phyloP scores from a whole-genome alignment of 2,329 filamentous ascomycete species.

The Fusarium sp. region DNA sequence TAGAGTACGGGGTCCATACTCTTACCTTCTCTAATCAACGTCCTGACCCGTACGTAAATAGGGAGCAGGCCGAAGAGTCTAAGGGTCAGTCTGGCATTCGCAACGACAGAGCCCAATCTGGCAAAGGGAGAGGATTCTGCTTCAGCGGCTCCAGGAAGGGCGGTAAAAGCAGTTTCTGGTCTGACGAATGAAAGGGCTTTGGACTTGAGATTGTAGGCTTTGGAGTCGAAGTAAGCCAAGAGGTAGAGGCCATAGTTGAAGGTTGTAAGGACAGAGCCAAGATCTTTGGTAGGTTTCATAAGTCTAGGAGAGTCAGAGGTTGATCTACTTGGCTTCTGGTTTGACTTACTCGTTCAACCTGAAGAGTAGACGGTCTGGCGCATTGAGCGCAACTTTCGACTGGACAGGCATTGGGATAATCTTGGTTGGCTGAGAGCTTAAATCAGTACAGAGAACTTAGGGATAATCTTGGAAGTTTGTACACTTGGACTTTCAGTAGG shows the following conservation, averaged over 20 bases:
- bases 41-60: background rate
- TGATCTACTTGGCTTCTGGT: no score
- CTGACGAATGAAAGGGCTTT: background rate
- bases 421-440: no score
- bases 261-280: background rate
- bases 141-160: rapidly evolving
- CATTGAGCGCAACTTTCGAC: background rate
- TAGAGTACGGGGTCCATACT: background rate
- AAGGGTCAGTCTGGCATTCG: background rate
- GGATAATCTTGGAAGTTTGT: background rate
- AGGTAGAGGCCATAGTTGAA: background rate
- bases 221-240: background rate
- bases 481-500: rapidly evolving
- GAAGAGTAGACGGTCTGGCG: background rate
- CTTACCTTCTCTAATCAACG: background rate
- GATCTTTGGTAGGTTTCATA: background rate
- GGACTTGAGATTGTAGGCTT: background rate
- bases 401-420: background rate
- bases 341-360: background rate
- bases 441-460: no score
- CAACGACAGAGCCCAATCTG: background rate
- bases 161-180: background rate
- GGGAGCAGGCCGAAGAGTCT: background rate
- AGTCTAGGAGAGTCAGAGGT: background rate
- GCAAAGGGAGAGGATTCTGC: background rate